Conservation (phyloP, 345 rosid genomes). For the Salix suchowensis region DNA sequence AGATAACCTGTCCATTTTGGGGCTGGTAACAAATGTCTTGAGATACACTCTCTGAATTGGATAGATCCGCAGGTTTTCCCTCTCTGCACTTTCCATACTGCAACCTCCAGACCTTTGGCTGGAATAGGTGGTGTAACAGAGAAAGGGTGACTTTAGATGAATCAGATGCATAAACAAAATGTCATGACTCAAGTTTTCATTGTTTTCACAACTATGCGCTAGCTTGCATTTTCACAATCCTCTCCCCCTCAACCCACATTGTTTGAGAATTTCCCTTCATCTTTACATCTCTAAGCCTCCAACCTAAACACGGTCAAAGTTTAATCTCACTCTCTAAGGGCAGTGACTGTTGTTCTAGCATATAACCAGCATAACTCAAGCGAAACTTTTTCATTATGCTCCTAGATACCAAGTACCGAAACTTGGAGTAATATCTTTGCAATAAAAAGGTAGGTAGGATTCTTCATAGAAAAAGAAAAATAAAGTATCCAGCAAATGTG, state of each 20-base stretch:
- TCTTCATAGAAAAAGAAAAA: background rate
- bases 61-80: background rate
- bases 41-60: background rate
- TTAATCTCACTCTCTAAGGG: background rate
- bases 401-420: background rate
- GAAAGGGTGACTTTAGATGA: background rate
- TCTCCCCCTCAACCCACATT: background rate
- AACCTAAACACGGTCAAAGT: background rate
- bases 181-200: background rate
- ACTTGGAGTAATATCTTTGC: background rate
- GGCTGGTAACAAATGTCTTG: background rate
- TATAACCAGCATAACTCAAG: background rate
- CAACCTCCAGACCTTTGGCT: background rate
- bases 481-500: background rate
- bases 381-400: background rate
- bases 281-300: background rate
- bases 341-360: background rate
- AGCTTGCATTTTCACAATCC: background rate
- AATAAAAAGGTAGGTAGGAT: background rate
- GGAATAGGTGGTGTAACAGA: background rate
- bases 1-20: background rate
- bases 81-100: background rate
- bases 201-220: background rate
- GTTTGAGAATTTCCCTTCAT: background rate
- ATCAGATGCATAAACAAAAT: background rate